These are phyloP conservation scores for Chlamydomonas sp. DNA, from an alignment of 139 green algal genomes.

Conservation along the genomic window DNA sequence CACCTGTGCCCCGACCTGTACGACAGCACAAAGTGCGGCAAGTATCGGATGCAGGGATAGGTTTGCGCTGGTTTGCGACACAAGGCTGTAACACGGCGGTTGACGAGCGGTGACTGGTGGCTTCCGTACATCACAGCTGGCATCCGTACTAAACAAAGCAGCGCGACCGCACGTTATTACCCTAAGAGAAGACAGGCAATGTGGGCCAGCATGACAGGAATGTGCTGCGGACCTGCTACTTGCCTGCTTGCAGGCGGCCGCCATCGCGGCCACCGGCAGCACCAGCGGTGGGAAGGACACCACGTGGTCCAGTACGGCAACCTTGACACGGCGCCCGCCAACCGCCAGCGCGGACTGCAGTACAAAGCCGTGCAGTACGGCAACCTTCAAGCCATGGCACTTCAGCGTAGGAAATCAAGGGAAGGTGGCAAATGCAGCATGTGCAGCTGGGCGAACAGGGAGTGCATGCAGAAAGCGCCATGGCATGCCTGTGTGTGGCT, in stretches of 20 bases:
- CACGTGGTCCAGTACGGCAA: slow-evolving; percentile 73
- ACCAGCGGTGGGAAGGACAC: slow-evolving; percentile 64
- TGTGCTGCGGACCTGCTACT: not conserved
- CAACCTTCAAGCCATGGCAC: slow-evolving; percentile 47
- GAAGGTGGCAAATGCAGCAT: not conserved
- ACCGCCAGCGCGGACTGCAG: not conserved
- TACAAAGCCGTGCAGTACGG: slow-evolving; percentile 32
- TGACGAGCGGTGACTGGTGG: too few relatives aligned
- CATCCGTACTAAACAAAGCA: too few relatives aligned
- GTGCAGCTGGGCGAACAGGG: not conserved
- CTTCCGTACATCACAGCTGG: too few relatives aligned
- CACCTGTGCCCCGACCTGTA: slow-evolving; percentile 48
- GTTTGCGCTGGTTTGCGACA: too few relatives aligned
- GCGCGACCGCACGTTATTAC: too few relatives aligned
- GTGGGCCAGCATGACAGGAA: not conserved
- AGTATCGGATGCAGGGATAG: too few relatives aligned
- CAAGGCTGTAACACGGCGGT: too few relatives aligned
- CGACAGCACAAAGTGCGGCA: too few relatives aligned
- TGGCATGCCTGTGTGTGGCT: too few relatives aligned
- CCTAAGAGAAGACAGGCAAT: too few relatives aligned
- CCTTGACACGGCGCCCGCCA: slow-evolving; percentile 30
- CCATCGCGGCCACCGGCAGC: slow-evolving; percentile 59
- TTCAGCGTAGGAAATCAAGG: too few relatives aligned
- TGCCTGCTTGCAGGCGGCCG: slow-evolving; percentile 32
- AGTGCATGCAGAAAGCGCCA: too few relatives aligned